Evolutionary conservation across 345 rosid genomes (phyloP).

Genomic region (Excoecaria agallocha): DNA sequence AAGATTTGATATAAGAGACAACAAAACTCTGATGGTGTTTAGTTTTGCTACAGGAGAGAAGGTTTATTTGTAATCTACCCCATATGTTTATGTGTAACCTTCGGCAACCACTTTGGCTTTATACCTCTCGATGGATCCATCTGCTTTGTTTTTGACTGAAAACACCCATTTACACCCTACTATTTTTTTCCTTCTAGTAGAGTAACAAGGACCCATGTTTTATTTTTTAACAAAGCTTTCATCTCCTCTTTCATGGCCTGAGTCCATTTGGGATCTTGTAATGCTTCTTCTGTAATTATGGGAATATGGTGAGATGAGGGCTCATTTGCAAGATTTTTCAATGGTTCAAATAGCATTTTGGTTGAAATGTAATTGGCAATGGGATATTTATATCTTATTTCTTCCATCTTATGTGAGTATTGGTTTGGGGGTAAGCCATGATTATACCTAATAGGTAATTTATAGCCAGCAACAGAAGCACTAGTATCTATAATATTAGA

Average conservation of each 20-base stretch:
- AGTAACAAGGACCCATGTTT: not conserved
- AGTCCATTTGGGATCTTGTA: too few relatives aligned
- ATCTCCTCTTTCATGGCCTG: not conserved
- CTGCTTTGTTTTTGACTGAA: not conserved
- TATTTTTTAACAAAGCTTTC: not conserved
- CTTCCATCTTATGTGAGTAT: not conserved
- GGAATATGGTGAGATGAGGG: too few relatives aligned
- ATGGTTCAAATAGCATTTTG: not conserved
- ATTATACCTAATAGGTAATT: too few relatives aligned
- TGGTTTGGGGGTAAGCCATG: too few relatives aligned
- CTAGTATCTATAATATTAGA: too few relatives aligned
- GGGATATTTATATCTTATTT: not conserved
- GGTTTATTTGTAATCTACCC: not conserved
- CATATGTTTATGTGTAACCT: not conserved
- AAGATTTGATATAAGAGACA: not conserved
- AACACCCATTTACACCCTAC: not conserved
- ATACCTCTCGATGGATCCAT: not conserved
- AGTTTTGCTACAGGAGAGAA: not conserved
- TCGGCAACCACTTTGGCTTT: not conserved
- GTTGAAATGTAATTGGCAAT: not conserved
- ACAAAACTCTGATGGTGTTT: not conserved
- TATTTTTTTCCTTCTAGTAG: too few relatives aligned
- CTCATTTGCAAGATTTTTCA: too few relatives aligned
- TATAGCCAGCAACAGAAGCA: too few relatives aligned
- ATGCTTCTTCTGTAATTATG: too few relatives aligned